These are phyloP conservation scores for Ramalina intermedia DNA, from an alignment of 495 filamentous ascomycete species.

Conservation along the genomic window DNA sequence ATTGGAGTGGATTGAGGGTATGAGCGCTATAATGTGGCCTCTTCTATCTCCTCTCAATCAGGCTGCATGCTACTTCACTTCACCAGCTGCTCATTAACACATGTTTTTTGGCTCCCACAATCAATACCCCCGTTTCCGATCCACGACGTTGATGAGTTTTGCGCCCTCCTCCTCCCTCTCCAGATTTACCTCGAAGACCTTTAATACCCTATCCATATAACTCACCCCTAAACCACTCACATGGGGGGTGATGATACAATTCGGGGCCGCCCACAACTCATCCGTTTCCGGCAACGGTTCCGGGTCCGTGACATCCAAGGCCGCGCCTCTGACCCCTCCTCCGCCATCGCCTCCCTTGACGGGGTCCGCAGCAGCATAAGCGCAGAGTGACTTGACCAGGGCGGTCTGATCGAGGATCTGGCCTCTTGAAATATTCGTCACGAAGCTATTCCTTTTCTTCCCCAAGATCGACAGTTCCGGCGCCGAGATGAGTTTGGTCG, in stretches of 20 bases:
- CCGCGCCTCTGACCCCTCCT: conserved; percentile 50
- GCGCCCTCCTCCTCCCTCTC: conserved; percentile 40
- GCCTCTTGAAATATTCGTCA: conserved; percentile 67
- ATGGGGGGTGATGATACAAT: conserved; percentile 70
- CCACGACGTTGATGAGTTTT: conserved; percentile 52
- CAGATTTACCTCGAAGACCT: conserved; percentile 47
- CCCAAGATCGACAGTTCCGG: conserved; percentile 54
- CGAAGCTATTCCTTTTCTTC: conserved; percentile 34
- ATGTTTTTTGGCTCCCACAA: not conserved
- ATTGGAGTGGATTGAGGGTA: too few relatives aligned
- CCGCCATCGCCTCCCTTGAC: conserved; percentile 12
- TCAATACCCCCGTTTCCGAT: conserved; percentile 48
- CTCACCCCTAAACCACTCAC: conserved; percentile 45
- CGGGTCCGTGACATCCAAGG: conserved; percentile 76
- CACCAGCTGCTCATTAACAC: too few relatives aligned
- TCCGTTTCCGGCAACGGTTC: conserved; percentile 62
- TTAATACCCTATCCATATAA: conserved; percentile 46
- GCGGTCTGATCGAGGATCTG: conserved; percentile 55
- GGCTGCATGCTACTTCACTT: too few relatives aligned
- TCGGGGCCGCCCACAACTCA: conserved; percentile 58
- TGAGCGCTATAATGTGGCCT: too few relatives aligned
- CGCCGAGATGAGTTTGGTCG: conserved; percentile 43
- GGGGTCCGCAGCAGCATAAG: conserved; percentile 11
- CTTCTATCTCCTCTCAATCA: too few relatives aligned
- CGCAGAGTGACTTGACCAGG: conserved; percentile 46